Evolutionary conservation across 176 grass and related monocot genomes (phyloP).

Genomic region (Zea luxurians): DNA sequence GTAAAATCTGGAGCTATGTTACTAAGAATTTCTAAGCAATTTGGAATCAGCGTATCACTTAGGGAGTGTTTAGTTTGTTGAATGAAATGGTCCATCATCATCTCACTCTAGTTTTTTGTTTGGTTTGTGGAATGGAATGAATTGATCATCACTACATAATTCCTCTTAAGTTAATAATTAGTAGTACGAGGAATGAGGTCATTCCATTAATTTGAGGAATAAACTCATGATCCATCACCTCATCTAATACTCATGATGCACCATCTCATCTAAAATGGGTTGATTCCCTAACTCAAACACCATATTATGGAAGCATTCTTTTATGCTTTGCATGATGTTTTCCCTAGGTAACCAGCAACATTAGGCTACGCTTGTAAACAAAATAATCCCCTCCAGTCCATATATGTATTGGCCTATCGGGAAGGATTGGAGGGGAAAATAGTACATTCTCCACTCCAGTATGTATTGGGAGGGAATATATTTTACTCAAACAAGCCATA

Average conservation of each 20-base stretch:
- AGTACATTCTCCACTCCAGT: background rate
- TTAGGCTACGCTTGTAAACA: background rate
- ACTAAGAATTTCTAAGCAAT: background rate
- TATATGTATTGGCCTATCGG: background rate
- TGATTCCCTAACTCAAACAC: too few species aligned
- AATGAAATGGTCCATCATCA: background rate
- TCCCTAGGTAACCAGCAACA: background rate
- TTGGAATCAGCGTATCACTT: background rate
- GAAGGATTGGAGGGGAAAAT: background rate
- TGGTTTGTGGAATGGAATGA: background rate
- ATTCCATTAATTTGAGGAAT: background rate
- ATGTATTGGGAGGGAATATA: background rate
- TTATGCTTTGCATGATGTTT: too few species aligned
- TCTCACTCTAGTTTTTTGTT: background rate
- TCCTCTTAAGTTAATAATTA: background rate
- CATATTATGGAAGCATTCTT: too few species aligned
- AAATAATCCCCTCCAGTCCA: background rate
- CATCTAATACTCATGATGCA: too few species aligned
- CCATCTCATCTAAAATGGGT: too few species aligned
- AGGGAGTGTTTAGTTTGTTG: background rate
- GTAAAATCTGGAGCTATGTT: background rate
- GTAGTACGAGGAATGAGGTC: background rate
- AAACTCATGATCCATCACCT: too few species aligned
- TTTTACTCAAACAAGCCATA: background rate
- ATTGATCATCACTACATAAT: background rate